phyloP scores from a whole-genome alignment of 2,329 filamentous ascomycete species.

The Hymenoscyphus albidus region DNA sequence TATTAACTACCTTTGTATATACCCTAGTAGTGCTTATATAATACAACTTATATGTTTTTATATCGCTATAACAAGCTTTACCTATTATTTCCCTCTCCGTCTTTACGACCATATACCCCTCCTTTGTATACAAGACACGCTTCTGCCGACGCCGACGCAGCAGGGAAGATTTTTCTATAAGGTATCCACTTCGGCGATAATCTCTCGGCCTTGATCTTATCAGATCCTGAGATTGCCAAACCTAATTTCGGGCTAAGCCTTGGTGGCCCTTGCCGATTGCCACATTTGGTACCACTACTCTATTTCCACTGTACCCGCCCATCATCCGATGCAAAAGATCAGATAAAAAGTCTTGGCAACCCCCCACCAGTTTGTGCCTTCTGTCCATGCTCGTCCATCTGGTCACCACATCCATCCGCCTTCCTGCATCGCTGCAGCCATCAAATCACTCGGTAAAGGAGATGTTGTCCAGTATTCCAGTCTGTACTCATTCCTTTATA shows the following conservation, averaged over 20 bases:
- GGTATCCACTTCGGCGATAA: not conserved
- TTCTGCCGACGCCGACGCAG: not conserved
- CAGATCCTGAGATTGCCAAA: not conserved
- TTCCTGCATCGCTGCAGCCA: not conserved
- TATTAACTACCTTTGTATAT: too few species aligned
- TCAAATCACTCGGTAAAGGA: not conserved
- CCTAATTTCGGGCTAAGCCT: not conserved
- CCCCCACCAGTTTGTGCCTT: not conserved
- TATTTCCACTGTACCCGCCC: not conserved
- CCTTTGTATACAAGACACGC: not conserved
- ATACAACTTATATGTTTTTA: too few species aligned
- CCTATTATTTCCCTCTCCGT: too few species aligned
- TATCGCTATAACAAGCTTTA: too few species aligned
- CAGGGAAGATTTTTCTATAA: not conserved
- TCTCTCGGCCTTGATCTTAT: conserved; percentile 2
- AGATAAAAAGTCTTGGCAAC: conserved; percentile 23
- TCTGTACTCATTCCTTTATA: not conserved
- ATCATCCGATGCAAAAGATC: conserved; percentile 14
- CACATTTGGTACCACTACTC: not conserved
- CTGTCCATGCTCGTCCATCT: not conserved
- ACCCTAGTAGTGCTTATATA: too few species aligned
- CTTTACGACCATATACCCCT: not conserved
- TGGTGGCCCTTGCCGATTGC: not conserved
- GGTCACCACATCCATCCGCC: not conserved
- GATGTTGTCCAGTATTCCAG: not conserved